Percentiles rank a stretch among this genome's conserved stretches.
These are phyloP conservation scores for Magnolia officinalis DNA, from an alignment of 164 flowering plant species.

Conservation along the genomic window DNA sequence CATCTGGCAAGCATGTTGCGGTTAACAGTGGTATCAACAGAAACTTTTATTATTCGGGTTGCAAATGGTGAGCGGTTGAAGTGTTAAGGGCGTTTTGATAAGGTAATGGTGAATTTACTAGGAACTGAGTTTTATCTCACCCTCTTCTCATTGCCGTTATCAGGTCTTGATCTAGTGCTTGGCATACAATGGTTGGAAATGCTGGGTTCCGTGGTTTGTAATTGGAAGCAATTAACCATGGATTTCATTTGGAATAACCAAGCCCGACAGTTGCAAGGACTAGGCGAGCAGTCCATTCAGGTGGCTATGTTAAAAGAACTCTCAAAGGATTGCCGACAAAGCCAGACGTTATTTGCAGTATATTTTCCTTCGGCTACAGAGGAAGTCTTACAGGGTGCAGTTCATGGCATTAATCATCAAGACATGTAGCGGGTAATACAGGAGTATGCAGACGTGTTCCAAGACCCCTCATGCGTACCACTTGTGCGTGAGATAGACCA, in stretches of 20 bases:
- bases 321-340: too few species aligned
- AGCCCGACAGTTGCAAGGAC: neutral
- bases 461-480: neutral
- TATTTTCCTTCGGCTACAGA: too few species aligned
- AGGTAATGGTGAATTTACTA: neutral
- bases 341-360: too few species aligned
- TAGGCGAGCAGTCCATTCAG: too few species aligned
- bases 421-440: too few species aligned
- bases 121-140: neutral
- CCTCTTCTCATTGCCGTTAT: neutral
- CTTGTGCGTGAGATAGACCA: neutral
- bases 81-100: neutral
- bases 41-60: constrained; percentile 9
- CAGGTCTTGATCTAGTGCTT: neutral
- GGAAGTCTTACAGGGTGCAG: too few species aligned
- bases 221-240: constrained; percentile 6
- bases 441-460: too few species aligned
- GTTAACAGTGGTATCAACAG: neutral
- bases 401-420: too few species aligned
- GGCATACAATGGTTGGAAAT: neutral
- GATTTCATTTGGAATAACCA: neutral
- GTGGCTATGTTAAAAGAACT: too few species aligned
- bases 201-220: neutral
- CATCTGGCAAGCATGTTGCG: neutral
- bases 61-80: constrained; percentile 8